These are phyloP conservation scores for Gynochthodes officinalis DNA, from an alignment of 257 asterid species.

Conservation along the genomic window DNA sequence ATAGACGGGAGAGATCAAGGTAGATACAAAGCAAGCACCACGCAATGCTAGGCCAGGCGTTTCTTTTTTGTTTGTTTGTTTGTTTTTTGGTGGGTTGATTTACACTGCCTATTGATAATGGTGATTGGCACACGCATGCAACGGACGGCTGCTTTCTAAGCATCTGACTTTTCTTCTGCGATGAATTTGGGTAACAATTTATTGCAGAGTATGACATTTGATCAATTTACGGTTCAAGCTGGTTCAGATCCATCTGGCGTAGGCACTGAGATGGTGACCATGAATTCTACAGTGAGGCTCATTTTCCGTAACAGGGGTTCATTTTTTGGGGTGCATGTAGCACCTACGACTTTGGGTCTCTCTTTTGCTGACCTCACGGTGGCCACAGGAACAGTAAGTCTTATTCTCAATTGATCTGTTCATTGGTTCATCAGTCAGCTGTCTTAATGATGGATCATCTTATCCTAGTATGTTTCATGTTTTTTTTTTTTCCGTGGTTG, in stretches of 20 bases:
- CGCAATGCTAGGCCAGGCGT: no score
- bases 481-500: not conserved
- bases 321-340: constrained; percentile 82
- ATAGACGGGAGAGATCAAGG: no score
- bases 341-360: constrained; percentile 67
- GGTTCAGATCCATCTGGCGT: constrained; percentile 81
- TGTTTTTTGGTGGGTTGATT: no score
- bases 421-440: no score
- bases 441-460: no score
- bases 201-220: constrained; percentile 74
- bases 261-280: constrained; percentile 65
- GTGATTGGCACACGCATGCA: no score
- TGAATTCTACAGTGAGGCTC: constrained; percentile 70
- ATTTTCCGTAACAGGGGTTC: constrained; percentile 64
- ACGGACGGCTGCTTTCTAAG: no score
- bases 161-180: not conserved
- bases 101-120: no score
- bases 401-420: not conserved
- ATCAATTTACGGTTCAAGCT: constrained; percentile 63
- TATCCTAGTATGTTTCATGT: not conserved
- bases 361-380: constrained; percentile 54
- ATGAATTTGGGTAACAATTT: not conserved
- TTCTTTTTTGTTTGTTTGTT: no score
- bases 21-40: no score
- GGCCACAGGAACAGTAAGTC: constrained; percentile 67